A percentile compares a stretch with the other conserved stretches of the same genome.
Conservation (phyloP, 2,329 filamentous ascomycete species). For the Aspergillus fischeri region DNA sequence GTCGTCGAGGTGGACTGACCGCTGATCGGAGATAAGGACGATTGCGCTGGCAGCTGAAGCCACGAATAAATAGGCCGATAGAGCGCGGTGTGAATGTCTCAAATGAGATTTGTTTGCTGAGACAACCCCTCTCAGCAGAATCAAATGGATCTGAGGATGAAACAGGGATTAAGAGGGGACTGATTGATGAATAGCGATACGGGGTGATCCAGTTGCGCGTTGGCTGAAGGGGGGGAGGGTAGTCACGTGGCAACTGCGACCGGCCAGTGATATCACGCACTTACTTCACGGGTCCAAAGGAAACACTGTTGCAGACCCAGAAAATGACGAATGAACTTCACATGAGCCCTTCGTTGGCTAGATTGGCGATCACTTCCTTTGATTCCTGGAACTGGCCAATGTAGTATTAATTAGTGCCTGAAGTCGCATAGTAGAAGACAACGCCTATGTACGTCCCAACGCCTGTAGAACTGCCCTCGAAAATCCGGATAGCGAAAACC, state of each 20-base stretch:
- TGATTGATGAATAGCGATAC: conserved; percentile 10
- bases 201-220: conserved; percentile 20
- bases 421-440: conserved; percentile 14
- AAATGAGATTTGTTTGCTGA: neutral
- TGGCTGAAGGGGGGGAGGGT: conserved; percentile 19
- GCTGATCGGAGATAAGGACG: conserved; percentile 42
- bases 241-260: conserved; percentile 34
- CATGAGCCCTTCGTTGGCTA: conserved; percentile 26
- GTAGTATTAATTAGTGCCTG: conserved; percentile 32
- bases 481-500: conserved; percentile 10
- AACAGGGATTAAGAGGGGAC: conserved; percentile 7
- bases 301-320: conserved; percentile 2
- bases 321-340: conserved; percentile 1
- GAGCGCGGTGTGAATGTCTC: neutral
- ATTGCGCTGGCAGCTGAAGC: conserved; percentile 16
- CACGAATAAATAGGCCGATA: conserved; percentile 22
- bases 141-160: conserved; percentile 12
- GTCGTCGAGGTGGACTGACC: neutral
- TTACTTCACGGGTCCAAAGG: conserved; percentile 34
- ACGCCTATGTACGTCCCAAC: conserved; percentile 30
- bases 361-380: conserved; percentile 25
- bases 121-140: conserved; percentile 14
- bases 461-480: conserved; percentile 17
- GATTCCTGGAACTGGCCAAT: conserved; percentile 25
- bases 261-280: conserved; percentile 39